Evolutionary conservation across 805 yeast genomes (phyloP).

Genomic region (Spathaspora boniae): DNA sequence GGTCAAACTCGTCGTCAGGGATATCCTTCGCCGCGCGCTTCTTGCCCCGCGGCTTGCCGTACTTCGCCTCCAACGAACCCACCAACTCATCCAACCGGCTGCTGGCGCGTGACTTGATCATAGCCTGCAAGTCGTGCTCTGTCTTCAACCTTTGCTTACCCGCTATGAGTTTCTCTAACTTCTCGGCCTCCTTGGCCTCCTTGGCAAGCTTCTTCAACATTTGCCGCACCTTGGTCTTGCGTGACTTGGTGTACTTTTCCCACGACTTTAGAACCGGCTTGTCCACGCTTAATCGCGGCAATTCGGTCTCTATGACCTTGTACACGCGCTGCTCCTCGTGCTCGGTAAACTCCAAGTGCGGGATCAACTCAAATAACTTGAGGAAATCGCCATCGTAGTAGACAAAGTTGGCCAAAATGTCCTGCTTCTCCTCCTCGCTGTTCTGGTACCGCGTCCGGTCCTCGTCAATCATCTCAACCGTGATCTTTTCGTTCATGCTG

Average conservation of each 20-base stretch:
- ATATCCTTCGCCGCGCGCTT: slow-evolving; percentile 35
- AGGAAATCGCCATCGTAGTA: slow-evolving; percentile 67
- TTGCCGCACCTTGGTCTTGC: slow-evolving; percentile 46
- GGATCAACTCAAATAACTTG: slow-evolving; percentile 66
- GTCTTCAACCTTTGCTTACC: slow-evolving; percentile 25
- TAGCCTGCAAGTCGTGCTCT: slow-evolving; percentile 41
- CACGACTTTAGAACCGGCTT: slow-evolving; percentile 38
- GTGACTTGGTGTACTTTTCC: slow-evolving; percentile 47
- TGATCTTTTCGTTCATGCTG: slow-evolving; percentile 46
- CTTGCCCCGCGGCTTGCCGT: slow-evolving; percentile 37
- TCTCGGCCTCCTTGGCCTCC: slow-evolving; percentile 64
- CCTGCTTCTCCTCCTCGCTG: slow-evolving; percentile 56
- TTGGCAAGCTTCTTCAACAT: slow-evolving; percentile 50
- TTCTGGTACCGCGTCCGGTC: slow-evolving; percentile 64
- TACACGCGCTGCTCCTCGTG: slow-evolving; percentile 62
- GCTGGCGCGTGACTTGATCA: slow-evolving; percentile 48
- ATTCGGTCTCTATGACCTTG: slow-evolving; percentile 41
- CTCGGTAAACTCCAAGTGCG: slow-evolving; percentile 65
- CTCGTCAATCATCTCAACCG: slow-evolving; percentile 63
- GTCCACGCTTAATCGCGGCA: slow-evolving; percentile 31
- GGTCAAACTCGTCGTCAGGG: slow-evolving; percentile 50
- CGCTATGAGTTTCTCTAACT: slow-evolving; percentile 37
- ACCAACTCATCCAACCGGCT: slow-evolving; percentile 46
- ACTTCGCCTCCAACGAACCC: slow-evolving; percentile 47
- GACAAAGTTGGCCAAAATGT: slow-evolving; percentile 57